Percentiles rank a stretch among this genome's conserved stretches.
These are phyloP conservation scores for Botryosphaeria dothidea DNA, from an alignment of 2,329 filamentous ascomycete genomes.

Conservation along the genomic window DNA sequence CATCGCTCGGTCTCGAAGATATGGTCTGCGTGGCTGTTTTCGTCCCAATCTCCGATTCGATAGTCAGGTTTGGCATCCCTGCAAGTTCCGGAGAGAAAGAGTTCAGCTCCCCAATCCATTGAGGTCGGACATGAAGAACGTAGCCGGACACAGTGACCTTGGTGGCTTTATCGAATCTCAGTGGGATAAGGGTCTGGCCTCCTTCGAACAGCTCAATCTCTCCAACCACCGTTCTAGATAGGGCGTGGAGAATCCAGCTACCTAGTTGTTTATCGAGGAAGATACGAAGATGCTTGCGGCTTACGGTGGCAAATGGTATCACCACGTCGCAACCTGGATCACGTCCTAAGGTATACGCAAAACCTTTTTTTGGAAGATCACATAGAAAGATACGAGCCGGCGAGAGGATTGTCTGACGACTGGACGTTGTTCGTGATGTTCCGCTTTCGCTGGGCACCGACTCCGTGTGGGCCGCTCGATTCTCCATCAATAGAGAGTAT, in stretches of 20 bases:
- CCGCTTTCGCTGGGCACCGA: neutral
- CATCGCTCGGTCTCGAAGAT: too few relatives aligned
- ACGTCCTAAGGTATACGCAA: neutral
- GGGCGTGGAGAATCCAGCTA: neutral
- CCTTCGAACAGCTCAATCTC: neutral
- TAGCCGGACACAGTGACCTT: neutral
- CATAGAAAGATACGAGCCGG: neutral
- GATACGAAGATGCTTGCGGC: neutral
- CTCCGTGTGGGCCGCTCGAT: neutral
- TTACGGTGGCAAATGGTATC: neutral
- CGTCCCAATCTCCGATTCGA: neutral
- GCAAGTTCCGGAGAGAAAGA: neutral
- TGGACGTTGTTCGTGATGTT: neutral
- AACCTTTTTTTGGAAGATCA: neutral
- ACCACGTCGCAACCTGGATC: neutral
- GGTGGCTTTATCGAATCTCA: neutral
- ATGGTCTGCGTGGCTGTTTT: neutral
- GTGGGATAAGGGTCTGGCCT: neutral
- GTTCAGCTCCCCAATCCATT: neutral
- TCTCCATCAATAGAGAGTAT: too few relatives aligned
- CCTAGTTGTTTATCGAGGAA: neutral
- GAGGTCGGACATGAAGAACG: neutral
- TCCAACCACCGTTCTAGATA: neutral
- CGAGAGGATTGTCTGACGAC: neutral
- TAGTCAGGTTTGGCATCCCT: neutral